Evolutionary conservation across 768 basidiomycete genomes (phyloP), one percentile per base, ranked within the genome.

Genomic region (Daedaleopsis sinensis): DNA sequence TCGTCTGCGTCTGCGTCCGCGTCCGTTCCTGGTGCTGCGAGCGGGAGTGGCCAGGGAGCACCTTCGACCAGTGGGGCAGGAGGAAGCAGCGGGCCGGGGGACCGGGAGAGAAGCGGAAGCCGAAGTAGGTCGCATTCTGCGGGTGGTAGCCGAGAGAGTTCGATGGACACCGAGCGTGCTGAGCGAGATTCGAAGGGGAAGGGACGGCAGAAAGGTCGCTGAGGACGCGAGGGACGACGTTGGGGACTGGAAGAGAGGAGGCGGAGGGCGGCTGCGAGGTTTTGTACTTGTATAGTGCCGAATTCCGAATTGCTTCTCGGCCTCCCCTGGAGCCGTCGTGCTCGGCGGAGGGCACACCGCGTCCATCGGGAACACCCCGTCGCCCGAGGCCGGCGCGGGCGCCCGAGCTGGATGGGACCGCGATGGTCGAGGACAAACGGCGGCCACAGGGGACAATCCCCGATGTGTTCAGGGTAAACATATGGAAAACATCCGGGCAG

Each of bases 361-460:
- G 15, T 62, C 63, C 49, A 57, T 52, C 54, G 52, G 58, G 49
- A 64, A 61, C 52, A 57, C 61, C 42, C 49, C 57, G 18, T 59
- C 58, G 42, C 66, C 68, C 35, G 64, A 62, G 52, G 68, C 54
- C 21, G 47, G 56, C 27, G 27, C 48, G 38, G 6, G 39, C 27
- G 5, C 61, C 62, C 3, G 67, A 67, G 49, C 38, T 36, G 27
- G 66, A 69, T 23, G 13, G 58, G 15, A 36, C 54, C 24, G 67
- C 46, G 18, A 75, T 76, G 36, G 53, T 80, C 10, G 90, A 93
- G 60, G 93, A 93, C 67, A 94, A 93, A 71, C 82, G 93, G 36
- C 79, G 84, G 58, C n/a, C n/a, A n/a, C n/a, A n/a, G n/a, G n/a
- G n/a, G n/a, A n/a, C n/a, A n/a, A n/a, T n/a, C n/a, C n/a, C n/a